Evolutionary conservation across 2,329 filamentous ascomycete genomes (phyloP).

Genomic region (Fusarium longipes): DNA sequence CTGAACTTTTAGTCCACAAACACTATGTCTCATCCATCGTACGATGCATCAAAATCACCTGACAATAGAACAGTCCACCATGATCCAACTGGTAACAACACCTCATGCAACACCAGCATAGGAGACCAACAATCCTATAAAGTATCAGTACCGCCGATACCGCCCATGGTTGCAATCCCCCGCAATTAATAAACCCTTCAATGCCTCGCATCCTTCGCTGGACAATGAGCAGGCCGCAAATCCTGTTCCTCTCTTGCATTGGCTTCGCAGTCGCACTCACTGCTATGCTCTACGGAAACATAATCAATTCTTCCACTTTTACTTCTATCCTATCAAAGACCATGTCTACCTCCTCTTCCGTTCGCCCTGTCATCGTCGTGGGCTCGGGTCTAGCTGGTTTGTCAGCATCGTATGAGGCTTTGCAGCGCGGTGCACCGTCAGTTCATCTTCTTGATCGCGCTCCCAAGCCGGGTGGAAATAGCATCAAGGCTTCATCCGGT

Average conservation of each 20-base stretch:
- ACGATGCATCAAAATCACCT: constrained; percentile 38
- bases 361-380: constrained; percentile 65
- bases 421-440: constrained; percentile 59
- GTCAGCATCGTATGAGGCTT: constrained; percentile 67
- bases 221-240: constrained; percentile 46
- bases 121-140: constrained; percentile 25
- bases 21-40: constrained; percentile 26
- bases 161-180: constrained; percentile 24
- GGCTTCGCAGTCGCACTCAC: constrained; percentile 44
- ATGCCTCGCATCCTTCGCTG: constrained; percentile 48
- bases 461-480: constrained; percentile 71
- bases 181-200: constrained; percentile 9
- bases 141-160: constrained; percentile 34
- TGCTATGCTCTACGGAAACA: constrained; percentile 48
- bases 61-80: constrained; percentile 38
- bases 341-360: constrained; percentile 35
- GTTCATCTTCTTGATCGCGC: constrained; percentile 70
- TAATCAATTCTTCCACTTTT: constrained; percentile 33
- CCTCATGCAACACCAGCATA: neutral
- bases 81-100: constrained; percentile 21
- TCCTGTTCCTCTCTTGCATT: constrained; percentile 45
- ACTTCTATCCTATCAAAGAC: constrained; percentile 44
- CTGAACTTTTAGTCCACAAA: constrained; percentile 16
- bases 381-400: constrained; percentile 74
- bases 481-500: constrained; percentile 74